Evolutionary conservation across 2,329 filamentous ascomycete genomes (phyloP), one percentile per base, ranked within the genome.

Genomic region (Fusarium secorum): DNA sequence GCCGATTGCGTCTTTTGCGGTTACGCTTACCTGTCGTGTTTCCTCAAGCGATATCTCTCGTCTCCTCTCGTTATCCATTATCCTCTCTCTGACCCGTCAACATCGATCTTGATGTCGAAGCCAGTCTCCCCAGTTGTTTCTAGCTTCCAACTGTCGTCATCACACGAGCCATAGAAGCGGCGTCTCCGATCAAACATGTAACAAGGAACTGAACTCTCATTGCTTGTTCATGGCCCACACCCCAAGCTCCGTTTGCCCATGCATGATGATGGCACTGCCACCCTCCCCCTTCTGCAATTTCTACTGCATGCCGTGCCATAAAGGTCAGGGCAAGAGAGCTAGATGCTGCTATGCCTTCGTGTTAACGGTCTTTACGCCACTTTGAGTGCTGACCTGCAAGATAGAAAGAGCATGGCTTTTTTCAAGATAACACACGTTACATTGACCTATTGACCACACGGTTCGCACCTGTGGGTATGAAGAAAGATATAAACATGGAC

Each of bases 261-360:
- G 66, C 69, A 69, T 55, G 58, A 65, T 52, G 48, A 68, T 57
- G 60, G 65, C 69, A 72, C 68, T 71, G 68, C 68, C 68, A 71
- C 69, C 54, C 58, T 72, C 61, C 65, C 56, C 56, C 65, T 45
- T 72, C 65, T 58, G 41, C 69, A 66, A 54, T 65, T 65, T 61
- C 45, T 69, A 61, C 55, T 49, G 26, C 56, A 49, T 48, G 55
- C 48, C 32, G 48, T 33, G 30, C n/a, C 22, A 36, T 54, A 38
- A 24, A 36, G 46, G 46, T 15, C 51, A 71, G 60, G 55, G 59
- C 41, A 56, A 49, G 33, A 52, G 44, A 53, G 32, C 45, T 32
- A 35, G 35, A 10, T 42, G 41, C 22, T 36, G 24, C 28, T 36
- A 38, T 46, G 7, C 30, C 30, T 41, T 39, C 49, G 8, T 44